phyloP scores from a whole-genome alignment of 1,139 yeast species.

The Scheffersomyces illinoinensis region DNA sequence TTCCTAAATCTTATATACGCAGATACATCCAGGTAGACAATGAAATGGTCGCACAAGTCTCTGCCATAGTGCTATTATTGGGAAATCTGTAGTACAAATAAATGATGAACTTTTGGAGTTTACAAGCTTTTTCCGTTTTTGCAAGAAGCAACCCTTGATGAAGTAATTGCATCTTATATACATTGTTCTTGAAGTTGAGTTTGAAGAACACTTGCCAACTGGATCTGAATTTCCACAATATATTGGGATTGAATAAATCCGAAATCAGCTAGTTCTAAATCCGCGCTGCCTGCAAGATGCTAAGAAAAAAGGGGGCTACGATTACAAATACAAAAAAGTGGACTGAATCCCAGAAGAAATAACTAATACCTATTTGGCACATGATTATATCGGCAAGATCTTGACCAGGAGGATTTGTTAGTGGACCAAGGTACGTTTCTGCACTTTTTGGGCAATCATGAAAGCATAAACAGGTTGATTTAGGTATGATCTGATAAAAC shows the following conservation, averaged over 20 bases:
- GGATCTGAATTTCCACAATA: background rate
- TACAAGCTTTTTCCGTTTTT: background rate
- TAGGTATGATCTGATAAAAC: background rate
- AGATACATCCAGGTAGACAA: no score
- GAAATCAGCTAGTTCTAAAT: background rate
- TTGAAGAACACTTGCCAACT: background rate
- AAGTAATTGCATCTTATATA: background rate
- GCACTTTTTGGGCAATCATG: background rate
- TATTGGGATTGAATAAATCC: background rate
- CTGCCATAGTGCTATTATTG: no score
- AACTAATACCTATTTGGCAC: background rate
- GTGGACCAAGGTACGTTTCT: background rate
- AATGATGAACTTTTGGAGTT: no score
- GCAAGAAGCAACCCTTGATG: background rate
- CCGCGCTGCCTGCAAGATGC: background rate
- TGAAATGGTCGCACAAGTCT: no score
- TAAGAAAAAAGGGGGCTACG: background rate
- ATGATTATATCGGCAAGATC: background rate
- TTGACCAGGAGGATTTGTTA: background rate
- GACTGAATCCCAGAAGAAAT: background rate
- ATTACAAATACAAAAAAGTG: background rate
- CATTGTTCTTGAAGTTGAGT: background rate
- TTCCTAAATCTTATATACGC: no score
- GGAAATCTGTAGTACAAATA: no score
- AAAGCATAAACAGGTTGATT: background rate